These are phyloP conservation scores for Aspergillus japonicus DNA, from an alignment of 2,329 filamentous ascomycete genomes.

Conservation along the genomic window DNA sequence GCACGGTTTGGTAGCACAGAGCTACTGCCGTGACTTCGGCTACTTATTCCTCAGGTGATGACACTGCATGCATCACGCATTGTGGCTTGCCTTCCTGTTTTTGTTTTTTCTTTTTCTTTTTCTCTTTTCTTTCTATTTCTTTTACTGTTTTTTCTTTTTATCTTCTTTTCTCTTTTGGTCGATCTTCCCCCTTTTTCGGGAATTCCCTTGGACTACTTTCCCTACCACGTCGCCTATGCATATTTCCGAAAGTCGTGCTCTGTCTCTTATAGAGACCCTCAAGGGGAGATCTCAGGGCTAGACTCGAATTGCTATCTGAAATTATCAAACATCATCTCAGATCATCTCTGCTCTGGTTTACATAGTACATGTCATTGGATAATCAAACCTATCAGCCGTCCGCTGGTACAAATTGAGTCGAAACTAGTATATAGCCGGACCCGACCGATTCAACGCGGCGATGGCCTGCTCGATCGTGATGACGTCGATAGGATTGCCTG, in stretches of 20 bases:
- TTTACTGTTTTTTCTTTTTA: neutral
- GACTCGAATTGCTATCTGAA: neutral
- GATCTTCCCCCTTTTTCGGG: too few species aligned
- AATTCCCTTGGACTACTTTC: too few species aligned
- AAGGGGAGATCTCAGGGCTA: neutral
- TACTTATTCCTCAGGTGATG: neutral
- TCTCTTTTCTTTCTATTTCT: too few species aligned
- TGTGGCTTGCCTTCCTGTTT: neutral
- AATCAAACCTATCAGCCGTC: neutral
- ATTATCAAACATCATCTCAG: neutral
- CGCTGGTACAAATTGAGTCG: too few species aligned
- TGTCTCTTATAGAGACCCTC: neutral
- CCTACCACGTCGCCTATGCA: neutral
- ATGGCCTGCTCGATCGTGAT: slow-evolving; percentile 3
- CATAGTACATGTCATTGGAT: neutral
- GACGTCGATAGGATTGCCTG: neutral
- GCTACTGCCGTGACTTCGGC: neutral
- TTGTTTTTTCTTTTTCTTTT: neutral
- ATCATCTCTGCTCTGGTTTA: neutral
- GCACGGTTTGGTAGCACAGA: neutral
- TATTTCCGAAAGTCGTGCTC: neutral
- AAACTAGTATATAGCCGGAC: slow-evolving; percentile 1
- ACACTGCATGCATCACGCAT: slow-evolving; percentile 1
- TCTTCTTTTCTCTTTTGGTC: too few species aligned
- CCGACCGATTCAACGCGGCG: neutral